Conservation (phyloP, 108 stramenopile genomes). For the Skeletonema costatum region DNA sequence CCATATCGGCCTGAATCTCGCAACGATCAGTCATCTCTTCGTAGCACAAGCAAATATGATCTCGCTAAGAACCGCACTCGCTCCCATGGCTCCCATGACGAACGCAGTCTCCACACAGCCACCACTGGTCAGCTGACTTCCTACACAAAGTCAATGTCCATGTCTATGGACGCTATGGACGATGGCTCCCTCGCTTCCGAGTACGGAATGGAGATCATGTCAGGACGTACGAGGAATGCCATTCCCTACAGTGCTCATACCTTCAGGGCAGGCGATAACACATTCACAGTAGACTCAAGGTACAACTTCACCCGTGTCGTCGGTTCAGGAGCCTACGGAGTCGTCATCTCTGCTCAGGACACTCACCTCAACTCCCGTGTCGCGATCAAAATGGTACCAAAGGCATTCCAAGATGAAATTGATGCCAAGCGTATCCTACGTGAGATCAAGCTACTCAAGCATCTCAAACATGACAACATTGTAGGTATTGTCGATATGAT, state of each 20-base stretch:
- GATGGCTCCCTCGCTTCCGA: conserved; percentile 45
- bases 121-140: conserved; percentile 41
- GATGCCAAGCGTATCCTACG: conserved; percentile 99
- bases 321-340: conserved; percentile 98
- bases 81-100: conserved; percentile 40
- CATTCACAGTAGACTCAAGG: conserved; percentile 84
- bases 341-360: conserved; percentile 92
- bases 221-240: conserved; percentile 25
- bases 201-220: conserved; percentile 49
- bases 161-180: conserved; percentile 54
- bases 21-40: background rate
- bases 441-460: conserved; percentile 96
- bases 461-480: conserved; percentile 93
- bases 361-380: conserved; percentile 66
- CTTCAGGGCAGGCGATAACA: conserved; percentile 83
- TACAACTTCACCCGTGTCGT: conserved; percentile 84
- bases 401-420: conserved; percentile 96
- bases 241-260: conserved; percentile 70
- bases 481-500: conserved; percentile 88
- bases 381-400: conserved; percentile 98
- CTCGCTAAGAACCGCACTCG: conserved; percentile 6
- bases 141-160: conserved; percentile 30
- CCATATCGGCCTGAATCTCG: conserved; percentile 1
- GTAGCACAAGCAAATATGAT: conserved; percentile 1
- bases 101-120: conserved; percentile 30